These are phyloP conservation scores for Pisolithus albus DNA, from an alignment of 768 basidiomycete genomes.

Conservation along the genomic window DNA sequence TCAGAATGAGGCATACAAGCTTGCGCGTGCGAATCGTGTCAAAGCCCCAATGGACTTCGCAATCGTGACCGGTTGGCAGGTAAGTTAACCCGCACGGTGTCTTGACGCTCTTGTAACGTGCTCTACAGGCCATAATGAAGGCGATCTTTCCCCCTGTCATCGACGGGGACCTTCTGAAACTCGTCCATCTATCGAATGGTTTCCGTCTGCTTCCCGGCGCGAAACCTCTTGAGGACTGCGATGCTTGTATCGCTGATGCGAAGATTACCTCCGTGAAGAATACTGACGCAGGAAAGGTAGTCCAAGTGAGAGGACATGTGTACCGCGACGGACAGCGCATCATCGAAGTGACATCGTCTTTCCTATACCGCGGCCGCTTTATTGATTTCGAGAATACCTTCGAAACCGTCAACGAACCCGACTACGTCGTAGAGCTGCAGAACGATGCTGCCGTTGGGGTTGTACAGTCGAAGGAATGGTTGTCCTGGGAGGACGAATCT, in stretches of 20 bases:
- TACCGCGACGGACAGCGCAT: slow-evolving; percentile 71
- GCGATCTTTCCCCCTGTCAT: slow-evolving; percentile 90
- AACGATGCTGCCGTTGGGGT: slow-evolving; percentile 83
- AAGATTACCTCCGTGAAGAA: slow-evolving; percentile 86
- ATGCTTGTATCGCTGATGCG: slow-evolving; percentile 86
- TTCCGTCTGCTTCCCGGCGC: slow-evolving; percentile 84
- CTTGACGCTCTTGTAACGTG: slow-evolving; percentile 1
- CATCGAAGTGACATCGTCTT: slow-evolving; percentile 90
- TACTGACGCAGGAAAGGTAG: slow-evolving; percentile 86
- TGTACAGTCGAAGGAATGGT: slow-evolving; percentile 95
- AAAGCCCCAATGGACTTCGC: slow-evolving; percentile 98
- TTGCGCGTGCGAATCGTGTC: slow-evolving; percentile 54
- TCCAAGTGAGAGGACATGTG: slow-evolving; percentile 82
- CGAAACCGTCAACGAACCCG: slow-evolving; percentile 83
- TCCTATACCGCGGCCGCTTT: slow-evolving; percentile 96
- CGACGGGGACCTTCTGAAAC: slow-evolving; percentile 90
- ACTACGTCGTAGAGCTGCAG: slow-evolving; percentile 71
- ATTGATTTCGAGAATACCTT: slow-evolving; percentile 94
- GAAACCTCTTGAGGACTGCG: slow-evolving; percentile 71
- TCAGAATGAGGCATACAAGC: slow-evolving; percentile 86
- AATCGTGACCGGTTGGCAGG: slow-evolving; percentile 98
- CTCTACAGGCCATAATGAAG: slow-evolving; percentile 89
- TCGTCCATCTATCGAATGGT: slow-evolving; percentile 95
- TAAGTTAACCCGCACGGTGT: slow-evolving; percentile 30
- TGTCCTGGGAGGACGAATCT: slow-evolving; percentile 85